Base-by-base conservation (phyloP, 441 rosid genomes). In the Pelargonium fulgidum region DNA sequence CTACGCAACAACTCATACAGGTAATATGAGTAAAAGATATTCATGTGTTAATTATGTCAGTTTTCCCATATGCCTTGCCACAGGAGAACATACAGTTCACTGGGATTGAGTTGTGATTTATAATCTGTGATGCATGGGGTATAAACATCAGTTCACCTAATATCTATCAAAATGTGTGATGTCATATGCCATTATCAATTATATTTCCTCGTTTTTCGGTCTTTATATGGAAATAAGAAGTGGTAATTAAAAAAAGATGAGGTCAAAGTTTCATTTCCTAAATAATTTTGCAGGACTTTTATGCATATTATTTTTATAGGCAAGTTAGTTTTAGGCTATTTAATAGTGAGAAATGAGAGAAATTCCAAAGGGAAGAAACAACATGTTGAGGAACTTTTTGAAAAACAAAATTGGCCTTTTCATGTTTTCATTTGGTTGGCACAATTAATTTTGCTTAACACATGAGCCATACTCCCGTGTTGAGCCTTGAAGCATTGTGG, bases 1-100 rank as follows among this genome's bases (percentile, higher is more conserved):
- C 84, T 42, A 93, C 97, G 5, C 98, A 93, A 66, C 95, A 88
- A 72, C 89, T 93, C 77, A 93, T 93, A 81, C 93, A 91, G 97
- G 99, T 91, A 67, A n/a, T n/a, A 72, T 3, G 1, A 6, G 41
- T 24, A 24, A 54, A 58, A 65, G 54, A 54, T 14, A 26, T 56
- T 42, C 24, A 52, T 64, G 4, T 16, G 61, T 36, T 62, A 45
- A 16, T 50, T 63, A 69, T 59, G 0, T n/a, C 33, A 52, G 26
- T 48, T 61, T 24, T 48, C 39, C 58, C 11, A 1, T 5, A 10
- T 58, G 54, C 42, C 26, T 56, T 33, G 0, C 17, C 33, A 17
- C 12, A 52, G 62, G 54, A n/a, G n/a, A n/a, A n/a, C 54, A 48
- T 5, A 48, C 54, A 48, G n/a, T 48, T 48, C 11, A 48, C 13